phyloP scores from a whole-genome alignment of 345 rosid genomes.

The Eucalyptus sp. region DNA sequence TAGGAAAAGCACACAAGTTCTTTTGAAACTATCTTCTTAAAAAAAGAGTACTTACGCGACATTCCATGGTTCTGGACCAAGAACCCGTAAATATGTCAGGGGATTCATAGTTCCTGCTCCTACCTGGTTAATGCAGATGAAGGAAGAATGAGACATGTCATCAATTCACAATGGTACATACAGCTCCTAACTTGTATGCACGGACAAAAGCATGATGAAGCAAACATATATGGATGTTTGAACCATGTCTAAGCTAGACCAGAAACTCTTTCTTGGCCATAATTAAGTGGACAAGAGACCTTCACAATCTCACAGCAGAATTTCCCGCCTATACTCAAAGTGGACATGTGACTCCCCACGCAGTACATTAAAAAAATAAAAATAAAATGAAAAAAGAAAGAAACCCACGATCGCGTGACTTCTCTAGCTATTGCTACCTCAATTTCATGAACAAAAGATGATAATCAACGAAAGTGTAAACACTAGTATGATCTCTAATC shows the following conservation, averaged over 20 bases:
- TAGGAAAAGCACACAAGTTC: not conserved
- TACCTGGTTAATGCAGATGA: constrained; percentile 27
- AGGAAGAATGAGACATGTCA: not conserved
- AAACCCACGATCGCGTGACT: not conserved
- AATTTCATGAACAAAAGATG: not conserved
- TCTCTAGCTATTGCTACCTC: not conserved
- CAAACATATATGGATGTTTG: not conserved
- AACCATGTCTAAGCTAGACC: not conserved
- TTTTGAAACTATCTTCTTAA: not conserved
- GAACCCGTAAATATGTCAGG: constrained; percentile 79
- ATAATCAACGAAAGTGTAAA: not conserved
- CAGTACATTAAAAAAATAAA: not conserved
- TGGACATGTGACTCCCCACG: not conserved
- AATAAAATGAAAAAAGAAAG: not conserved
- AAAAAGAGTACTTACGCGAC: constrained; percentile 57
- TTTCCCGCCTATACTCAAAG: not conserved
- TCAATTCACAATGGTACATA: not conserved
- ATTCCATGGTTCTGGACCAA: constrained; percentile 98
- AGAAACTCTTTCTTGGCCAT: not conserved
- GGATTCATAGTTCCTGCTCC: constrained; percentile 99
- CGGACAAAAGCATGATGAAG: not conserved
- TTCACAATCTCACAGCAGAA: not conserved
- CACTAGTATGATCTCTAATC: not conserved
- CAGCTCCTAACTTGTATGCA: not conserved
- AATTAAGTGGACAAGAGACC: not conserved